Base-by-base conservation (phyloP, 2,329 filamentous ascomycete species). In the Ophiostoma himal-ulmi region DNA sequence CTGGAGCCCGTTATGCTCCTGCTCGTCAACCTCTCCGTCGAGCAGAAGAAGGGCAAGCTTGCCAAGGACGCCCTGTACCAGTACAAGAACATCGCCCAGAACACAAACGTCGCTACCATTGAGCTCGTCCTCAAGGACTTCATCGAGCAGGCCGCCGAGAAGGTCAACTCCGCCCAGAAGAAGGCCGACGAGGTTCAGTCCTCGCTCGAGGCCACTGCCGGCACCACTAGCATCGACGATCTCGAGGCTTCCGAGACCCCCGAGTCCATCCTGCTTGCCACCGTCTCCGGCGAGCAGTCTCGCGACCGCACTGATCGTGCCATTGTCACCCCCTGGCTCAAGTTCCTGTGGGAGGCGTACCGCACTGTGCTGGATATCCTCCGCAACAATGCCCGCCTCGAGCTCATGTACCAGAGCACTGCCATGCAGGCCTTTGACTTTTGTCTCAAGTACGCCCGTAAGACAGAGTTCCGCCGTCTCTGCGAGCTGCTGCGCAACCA, bases 41-140 rank as follows among this genome's bases (percentile, higher is more conserved):
- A 98, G 78, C 89, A 97, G 77, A 93, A 95, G 83, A 99, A 98
- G 84, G 95, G 95, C 77, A 99, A 99, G 83, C 87, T 95, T 73
- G 95, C 94, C 81, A 99, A 99, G 86, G 95, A 99, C 83, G 95
- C 95, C 73, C 87, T 99, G 67, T 99, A 98, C 81, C 95, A 97
- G 81, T 99, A 99, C 88, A 99, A 99, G 87, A 99, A 99, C 82
- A 98, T 97, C 76, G 94, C 94, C 70, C 95, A 99, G 82, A 99
- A 99, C 84, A 97, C 94, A 76, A 98, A 98, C 79, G 93, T 99
- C 75, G 93, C 89, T 76, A 99, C 95, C 73, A 99, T 99, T 80
- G 95, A 98, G 89, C 85, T 96, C 76, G 95, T 99, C 75, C 88
- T 99, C 77, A 97, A 97, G 83, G 94, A 91, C 80, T 99, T 99